A percentile compares a stretch with the other conserved stretches of the same genome.
Conservation (phyloP, 257 asterid genomes). For the Solanum sparsipilum region DNA sequence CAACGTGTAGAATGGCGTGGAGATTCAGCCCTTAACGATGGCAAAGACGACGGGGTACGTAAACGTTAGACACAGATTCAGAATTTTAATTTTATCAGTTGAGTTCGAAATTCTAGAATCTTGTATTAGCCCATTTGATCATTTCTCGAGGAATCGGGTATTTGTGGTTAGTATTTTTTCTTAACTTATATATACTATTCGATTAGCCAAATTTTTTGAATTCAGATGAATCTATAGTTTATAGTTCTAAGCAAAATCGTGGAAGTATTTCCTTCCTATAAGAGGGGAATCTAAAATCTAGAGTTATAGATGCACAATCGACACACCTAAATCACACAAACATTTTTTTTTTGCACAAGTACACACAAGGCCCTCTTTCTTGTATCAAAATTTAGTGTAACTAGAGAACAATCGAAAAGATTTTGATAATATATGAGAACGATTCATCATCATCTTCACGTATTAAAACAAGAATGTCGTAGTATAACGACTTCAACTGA, state of each 20-base stretch:
- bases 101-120: neutral
- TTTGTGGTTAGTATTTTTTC: neutral
- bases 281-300: neutral
- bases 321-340: neutral
- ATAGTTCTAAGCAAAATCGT: neutral
- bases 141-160: neutral
- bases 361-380: neutral
- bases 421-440: neutral
- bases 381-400: too few species aligned
- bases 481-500: neutral
- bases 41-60: slow-evolving; percentile 30
- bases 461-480: too few species aligned
- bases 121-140: neutral
- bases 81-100: neutral
- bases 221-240: neutral
- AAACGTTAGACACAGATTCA: neutral
- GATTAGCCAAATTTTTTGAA: neutral
- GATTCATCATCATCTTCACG: too few species aligned
- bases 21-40: slow-evolving; percentile 48
- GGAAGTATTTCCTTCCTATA: neutral
- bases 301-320: neutral
- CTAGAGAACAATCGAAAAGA: accelerated
- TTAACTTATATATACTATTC: neutral
- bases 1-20: slow-evolving; percentile 56
- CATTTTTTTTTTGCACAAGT: neutral